A percentile compares a stretch with the other conserved stretches of the same genome.
phyloP scores from a whole-genome alignment of 352 stramenopile species.

The Peronospora farinosa region DNA sequence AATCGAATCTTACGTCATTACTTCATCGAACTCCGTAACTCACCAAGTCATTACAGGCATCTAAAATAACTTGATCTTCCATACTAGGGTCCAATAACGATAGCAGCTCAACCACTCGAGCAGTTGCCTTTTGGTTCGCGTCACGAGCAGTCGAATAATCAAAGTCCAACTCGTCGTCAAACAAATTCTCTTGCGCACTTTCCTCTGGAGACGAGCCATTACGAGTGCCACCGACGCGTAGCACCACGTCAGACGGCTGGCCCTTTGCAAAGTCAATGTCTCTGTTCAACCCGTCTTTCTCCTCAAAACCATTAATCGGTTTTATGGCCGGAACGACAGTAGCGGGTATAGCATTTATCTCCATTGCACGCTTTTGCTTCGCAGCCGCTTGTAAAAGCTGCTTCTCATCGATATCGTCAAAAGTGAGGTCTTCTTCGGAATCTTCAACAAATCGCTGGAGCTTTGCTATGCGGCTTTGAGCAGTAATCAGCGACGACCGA shows the following conservation, averaged over 20 bases:
- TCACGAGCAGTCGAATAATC: slow-evolving; percentile 69
- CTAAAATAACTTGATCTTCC: slow-evolving; percentile 81
- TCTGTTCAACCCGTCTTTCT: slow-evolving; percentile 22
- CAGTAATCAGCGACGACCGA: slow-evolving; percentile 49
- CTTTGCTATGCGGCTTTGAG: slow-evolving; percentile 59
- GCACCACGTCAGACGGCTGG: slow-evolving; percentile 14
- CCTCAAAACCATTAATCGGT: slow-evolving; percentile 24
- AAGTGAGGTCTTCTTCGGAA: slow-evolving; percentile 48
- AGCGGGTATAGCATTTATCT: slow-evolving; percentile 6
- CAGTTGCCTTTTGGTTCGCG: slow-evolving; percentile 69
- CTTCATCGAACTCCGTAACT: neutral
- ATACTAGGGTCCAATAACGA: slow-evolving; percentile 77
- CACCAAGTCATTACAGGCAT: slow-evolving; percentile 70
- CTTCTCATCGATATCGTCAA: slow-evolving; percentile 71
- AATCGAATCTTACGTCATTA: no score
- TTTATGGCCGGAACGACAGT: slow-evolving; percentile 17
- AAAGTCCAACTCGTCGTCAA: slow-evolving; percentile 81
- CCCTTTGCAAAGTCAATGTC: slow-evolving; percentile 24
- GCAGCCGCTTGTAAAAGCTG: slow-evolving; percentile 42
- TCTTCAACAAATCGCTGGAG: slow-evolving; percentile 72
- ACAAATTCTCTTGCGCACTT: slow-evolving; percentile 52
- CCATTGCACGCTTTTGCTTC: slow-evolving; percentile 29
- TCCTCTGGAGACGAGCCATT: slow-evolving; percentile 25
- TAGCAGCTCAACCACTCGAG: slow-evolving; percentile 68
- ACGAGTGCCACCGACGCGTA: slow-evolving; percentile 17